Percentiles rank a stretch among this genome's conserved stretches.
phyloP scores from a whole-genome alignment of 371 early-diverging fungal genomes.

The Mortierella polycephala region DNA sequence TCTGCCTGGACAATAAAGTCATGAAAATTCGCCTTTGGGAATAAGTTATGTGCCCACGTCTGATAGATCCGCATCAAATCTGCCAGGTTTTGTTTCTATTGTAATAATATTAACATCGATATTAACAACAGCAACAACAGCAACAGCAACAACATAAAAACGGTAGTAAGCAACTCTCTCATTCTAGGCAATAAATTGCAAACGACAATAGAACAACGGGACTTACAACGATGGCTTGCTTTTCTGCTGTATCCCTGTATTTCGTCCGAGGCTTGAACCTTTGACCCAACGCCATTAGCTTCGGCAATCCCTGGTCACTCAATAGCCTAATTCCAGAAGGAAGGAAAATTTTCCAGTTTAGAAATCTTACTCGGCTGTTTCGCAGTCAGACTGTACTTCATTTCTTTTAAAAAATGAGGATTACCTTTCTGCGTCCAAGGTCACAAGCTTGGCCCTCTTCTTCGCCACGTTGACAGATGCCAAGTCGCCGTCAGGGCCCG shows the following conservation, averaged over 20 bases:
- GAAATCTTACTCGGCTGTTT: background rate
- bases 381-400: background rate
- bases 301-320: conserved; percentile 25
- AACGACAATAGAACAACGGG: background rate
- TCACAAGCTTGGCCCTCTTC: conserved; percentile 31
- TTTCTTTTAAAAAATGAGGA: background rate
- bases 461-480: conserved; percentile 26
- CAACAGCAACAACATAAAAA: background rate
- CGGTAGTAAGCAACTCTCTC: background rate
- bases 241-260: conserved; percentile 26
- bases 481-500: conserved; percentile 18
- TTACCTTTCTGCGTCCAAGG: conserved; percentile 40
- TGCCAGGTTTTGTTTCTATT: conserved; percentile 41
- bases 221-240: conserved; percentile 37
- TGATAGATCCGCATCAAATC: conserved; percentile 47
- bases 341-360: background rate
- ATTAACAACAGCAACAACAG: too few species aligned
- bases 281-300: conserved; percentile 25
- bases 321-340: conserved; percentile 9
- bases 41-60: conserved; percentile 49
- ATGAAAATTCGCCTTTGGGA: conserved; percentile 40
- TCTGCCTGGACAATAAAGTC: conserved; percentile 42
- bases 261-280: conserved; percentile 37
- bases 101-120: background rate
- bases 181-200: background rate